These are phyloP conservation scores for Drosera spatulata DNA, from an alignment of 179 eudicot genomes.

Conservation along the genomic window DNA sequence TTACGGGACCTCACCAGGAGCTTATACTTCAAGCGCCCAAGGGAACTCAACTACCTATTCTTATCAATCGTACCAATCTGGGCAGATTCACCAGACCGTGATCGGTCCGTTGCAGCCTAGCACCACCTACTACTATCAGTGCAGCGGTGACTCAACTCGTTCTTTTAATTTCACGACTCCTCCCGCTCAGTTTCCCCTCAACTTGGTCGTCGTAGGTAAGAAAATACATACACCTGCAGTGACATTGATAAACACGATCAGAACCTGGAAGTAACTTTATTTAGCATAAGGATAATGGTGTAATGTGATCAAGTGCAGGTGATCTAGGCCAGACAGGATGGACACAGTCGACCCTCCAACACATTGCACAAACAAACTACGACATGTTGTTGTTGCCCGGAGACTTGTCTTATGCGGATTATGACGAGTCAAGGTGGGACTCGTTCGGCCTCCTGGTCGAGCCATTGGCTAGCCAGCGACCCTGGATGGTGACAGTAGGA, in stretches of 20 bases:
- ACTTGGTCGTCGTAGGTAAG: constrained; percentile 47
- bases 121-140: constrained; percentile 49
- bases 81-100: constrained; percentile 47
- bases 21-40: constrained; percentile 2
- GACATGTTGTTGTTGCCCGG: constrained; percentile 45
- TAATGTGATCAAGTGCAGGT: constrained; percentile 16
- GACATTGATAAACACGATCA: background rate
- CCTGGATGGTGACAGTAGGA: constrained; percentile 63
- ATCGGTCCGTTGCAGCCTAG: constrained; percentile 51
- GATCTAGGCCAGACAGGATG: constrained; percentile 55
- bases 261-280: background rate
- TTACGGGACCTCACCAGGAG: constrained; percentile 37
- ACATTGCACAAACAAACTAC: constrained; percentile 31
- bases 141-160: constrained; percentile 31
- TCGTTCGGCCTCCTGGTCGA: constrained; percentile 45
- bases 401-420: constrained; percentile 49
- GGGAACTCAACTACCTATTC: constrained; percentile 24
- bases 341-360: constrained; percentile 38
- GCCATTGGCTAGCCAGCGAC: constrained; percentile 48
- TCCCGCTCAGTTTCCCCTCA: constrained; percentile 54
- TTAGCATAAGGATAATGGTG: background rate
- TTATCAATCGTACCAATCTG: constrained; percentile 36
- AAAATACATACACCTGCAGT: background rate
- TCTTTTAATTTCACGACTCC: constrained; percentile 53
- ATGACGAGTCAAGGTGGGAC: constrained; percentile 38